These are phyloP conservation scores for Globisporangium cylindrosporum DNA, from an alignment of 352 stramenopile genomes.

Conservation along the genomic window DNA sequence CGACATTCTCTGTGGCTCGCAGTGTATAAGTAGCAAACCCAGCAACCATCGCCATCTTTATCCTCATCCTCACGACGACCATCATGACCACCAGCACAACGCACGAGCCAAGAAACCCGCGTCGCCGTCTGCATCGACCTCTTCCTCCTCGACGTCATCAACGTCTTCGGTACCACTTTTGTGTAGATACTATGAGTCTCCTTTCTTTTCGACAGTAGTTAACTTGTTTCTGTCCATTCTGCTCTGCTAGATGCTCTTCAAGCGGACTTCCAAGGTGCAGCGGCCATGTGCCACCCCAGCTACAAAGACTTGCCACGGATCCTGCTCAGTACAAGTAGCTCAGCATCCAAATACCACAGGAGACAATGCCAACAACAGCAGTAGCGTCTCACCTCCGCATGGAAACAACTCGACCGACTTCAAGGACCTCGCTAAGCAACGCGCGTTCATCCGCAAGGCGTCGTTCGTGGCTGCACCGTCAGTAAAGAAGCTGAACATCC, in stretches of 20 bases:
- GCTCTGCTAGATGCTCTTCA: slow-evolving; percentile 10
- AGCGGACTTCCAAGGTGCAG: slow-evolving; percentile 13
- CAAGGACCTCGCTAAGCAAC: slow-evolving; percentile 53
- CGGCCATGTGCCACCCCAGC: slow-evolving; percentile 16
- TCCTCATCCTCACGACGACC: neutral
- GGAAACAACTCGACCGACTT: slow-evolving; percentile 20
- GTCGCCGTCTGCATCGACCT: slow-evolving; percentile 1
- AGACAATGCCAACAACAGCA: neutral
- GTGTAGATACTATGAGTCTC: too few species aligned
- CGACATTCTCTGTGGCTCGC: neutral
- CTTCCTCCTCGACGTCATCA: slow-evolving; percentile 8
- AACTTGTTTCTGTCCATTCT: too few species aligned
- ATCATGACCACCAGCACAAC: neutral
- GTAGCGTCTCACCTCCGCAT: neutral
- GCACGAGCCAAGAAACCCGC: neutral
- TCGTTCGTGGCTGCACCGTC: slow-evolving; percentile 25
- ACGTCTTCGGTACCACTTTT: slow-evolving; percentile 4
- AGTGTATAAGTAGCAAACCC: neutral
- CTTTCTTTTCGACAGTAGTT: too few species aligned
- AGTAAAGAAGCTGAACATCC: slow-evolving; percentile 17
- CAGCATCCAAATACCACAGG: neutral
- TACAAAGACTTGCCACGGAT: neutral
- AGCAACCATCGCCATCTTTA: neutral
- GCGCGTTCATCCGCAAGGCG: slow-evolving; percentile 53
- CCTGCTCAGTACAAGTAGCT: neutral